Evolutionary conservation across 2,329 filamentous ascomycete species (phyloP), one percentile per base, ranked within the genome.

Genomic region (Pseudonectria foliicola): DNA sequence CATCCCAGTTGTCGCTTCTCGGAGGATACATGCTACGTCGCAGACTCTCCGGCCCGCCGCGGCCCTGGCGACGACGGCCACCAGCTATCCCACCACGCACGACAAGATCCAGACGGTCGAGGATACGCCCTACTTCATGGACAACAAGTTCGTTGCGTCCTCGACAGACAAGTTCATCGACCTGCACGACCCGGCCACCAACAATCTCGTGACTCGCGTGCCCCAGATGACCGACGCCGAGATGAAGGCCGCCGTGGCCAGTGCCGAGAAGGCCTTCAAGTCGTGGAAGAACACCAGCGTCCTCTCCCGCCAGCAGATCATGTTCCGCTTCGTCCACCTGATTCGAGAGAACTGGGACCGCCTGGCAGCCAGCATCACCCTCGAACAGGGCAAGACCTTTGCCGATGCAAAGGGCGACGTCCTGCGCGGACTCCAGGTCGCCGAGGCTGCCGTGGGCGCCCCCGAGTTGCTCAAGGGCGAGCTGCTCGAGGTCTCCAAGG

Each of bases 371-470:
- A 87, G 82, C 65, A 92, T 92, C 60, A 89, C 84, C 6, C 71
- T 90, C 37, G 85, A 92, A 68, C 85, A 92, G 68, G 85, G 85
- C 60, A 92, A 92, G 75, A 92, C 85, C 1, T 82, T 90, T 60
- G 82, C 81, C 34, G 85, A 92, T 60, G 85, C 85, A 25, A 81
- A 72, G 61, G 85, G 85, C 29, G 85, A 92, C 59, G 85, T 92
- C 14, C 73, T 90, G 33, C 74, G 85, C 49, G 85, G 85, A 30
- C 70, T 92, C 40, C 85, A 92, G 68, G 85, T 92, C 16, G 86
- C 86, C 3, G 85, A 92, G 69, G 84, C 82, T 6, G 82, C 85
- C 14, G 85, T 85, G 55, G 82, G 73, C 31, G 87, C 87, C 35
- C 84, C 85, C 1, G 85, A 86, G 50, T 76, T 89, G 58, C 71